These are phyloP conservation scores for Cordyceps farinosa DNA, from an alignment of 2,329 filamentous ascomycete genomes.

Conservation along the genomic window DNA sequence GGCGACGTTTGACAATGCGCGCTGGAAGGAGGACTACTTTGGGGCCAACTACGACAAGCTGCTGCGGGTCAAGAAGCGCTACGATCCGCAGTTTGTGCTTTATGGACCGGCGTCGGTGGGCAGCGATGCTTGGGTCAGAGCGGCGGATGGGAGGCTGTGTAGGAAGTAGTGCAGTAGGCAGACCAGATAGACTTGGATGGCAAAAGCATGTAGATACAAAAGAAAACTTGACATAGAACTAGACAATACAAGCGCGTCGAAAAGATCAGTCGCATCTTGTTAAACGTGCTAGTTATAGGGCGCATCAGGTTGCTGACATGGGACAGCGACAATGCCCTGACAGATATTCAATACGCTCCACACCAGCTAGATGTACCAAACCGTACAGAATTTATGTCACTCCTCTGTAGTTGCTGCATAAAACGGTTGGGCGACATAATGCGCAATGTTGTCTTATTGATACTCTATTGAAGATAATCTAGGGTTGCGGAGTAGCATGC, in stretches of 20 bases:
- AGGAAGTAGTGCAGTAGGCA: not conserved
- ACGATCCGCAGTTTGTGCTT: conserved; percentile 44
- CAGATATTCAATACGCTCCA: too few species aligned
- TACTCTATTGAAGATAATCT: too few species aligned
- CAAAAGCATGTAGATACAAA: not conserved
- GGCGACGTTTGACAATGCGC: conserved; percentile 42
- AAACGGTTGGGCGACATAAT: too few species aligned
- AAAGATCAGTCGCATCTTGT: too few species aligned
- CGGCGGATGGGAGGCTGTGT: conserved; percentile 41
- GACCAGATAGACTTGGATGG: not conserved
- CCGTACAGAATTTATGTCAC: too few species aligned
- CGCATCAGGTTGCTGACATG: too few species aligned
- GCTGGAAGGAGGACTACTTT: conserved; percentile 44
- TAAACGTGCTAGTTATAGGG: too few species aligned
- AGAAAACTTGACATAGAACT: not conserved
- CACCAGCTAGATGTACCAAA: too few species aligned
- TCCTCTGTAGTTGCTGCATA: too few species aligned
- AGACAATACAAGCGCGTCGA: not conserved
- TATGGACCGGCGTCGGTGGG: conserved; percentile 49
- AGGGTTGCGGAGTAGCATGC: too few species aligned
- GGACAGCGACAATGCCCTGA: too few species aligned
- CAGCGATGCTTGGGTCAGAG: conserved; percentile 44
- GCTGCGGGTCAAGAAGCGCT: conserved; percentile 46
- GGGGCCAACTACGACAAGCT: conserved; percentile 43
- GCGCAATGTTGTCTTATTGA: too few species aligned